Evolutionary conservation across 352 stramenopile species (phyloP), one percentile per base, ranked within the genome.

Genomic region (Phytopythium ostracodes): DNA sequence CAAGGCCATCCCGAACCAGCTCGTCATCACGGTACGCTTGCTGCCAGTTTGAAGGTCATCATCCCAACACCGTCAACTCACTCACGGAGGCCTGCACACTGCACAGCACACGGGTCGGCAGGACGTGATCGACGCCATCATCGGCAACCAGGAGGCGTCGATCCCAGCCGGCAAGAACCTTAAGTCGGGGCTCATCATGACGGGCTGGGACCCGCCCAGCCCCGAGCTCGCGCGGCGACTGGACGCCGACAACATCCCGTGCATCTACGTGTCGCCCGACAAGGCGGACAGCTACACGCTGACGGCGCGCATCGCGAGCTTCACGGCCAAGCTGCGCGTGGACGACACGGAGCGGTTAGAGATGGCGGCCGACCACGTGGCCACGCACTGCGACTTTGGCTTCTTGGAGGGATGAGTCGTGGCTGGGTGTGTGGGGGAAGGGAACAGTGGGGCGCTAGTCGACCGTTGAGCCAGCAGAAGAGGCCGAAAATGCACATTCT

Each of bases 231-330:
- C 81, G 20, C 67, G 75, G 44, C 79, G 79, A 42, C 75, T 95
- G 29, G 79, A 95, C n/a, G 74, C 74, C 14, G 84, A 89, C 70
- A 91, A 87, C 60, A 95, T 93, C 60, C 86, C 86, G 53, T 95
- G 86, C 70, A 95, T 95, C 59, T 95, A 95, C 66, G 84, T 93
- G 33, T 84, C 86, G 18, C 86, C 86, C 4, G 76, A 88, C 54
- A 88, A 87, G 63, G 85, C 84, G 43, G 86, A 95, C 70, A 95
- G 86, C 79, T 95, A 93, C 76, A 92, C 82, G 49, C 76, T 95
- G 43, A 93, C 84, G 51, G 84, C 86, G 33, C 79, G 76, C n/a
- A 69, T 95, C 54, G 69, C 86, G 18, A 72, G 84, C 52, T 95
- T 95, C 68, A 93, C 84, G 49, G 86, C 86, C 61, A 95, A 95